Percentiles rank a stretch among this genome's conserved stretches.
phyloP scores from a whole-genome alignment of 495 filamentous ascomycete genomes.

The Hapsidospora chrysogenum region DNA sequence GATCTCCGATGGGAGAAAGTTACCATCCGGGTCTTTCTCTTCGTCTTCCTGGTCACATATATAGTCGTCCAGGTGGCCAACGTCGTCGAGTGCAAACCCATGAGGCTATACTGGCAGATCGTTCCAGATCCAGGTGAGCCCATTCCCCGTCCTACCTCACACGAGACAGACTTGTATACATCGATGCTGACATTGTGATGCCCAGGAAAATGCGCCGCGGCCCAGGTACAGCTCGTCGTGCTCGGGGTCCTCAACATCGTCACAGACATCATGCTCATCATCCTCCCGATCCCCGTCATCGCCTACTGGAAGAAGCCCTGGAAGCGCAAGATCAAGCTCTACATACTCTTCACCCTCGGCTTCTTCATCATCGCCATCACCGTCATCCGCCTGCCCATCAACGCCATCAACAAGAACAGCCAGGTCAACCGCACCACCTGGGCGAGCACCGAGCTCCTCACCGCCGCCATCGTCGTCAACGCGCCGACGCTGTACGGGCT shows the following conservation, averaged over 20 bases:
- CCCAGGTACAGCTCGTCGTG: conserved; percentile 20
- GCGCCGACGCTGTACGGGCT: conserved; percentile 18
- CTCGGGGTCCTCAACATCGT: conserved; percentile 23
- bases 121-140: conserved; percentile 15
- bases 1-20: background rate
- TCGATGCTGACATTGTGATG: too few relatives aligned
- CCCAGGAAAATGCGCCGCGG: conserved; percentile 20
- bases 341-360: conserved; percentile 20
- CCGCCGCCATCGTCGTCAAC: conserved; percentile 27
- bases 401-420: conserved; percentile 13
- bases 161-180: too few relatives aligned
- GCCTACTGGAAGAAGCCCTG: conserved; percentile 13
- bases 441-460: conserved; percentile 24
- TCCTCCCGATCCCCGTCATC: conserved; percentile 22
- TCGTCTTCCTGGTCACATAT: conserved; percentile 11
- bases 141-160: background rate
- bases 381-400: conserved; percentile 19
- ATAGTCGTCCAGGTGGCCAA: conserved; percentile 18
- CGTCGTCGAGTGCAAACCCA: conserved; percentile 27
- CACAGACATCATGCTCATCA: conserved; percentile 25
- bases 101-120: conserved; percentile 25
- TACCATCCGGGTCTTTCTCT: background rate
- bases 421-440: conserved; percentile 25
- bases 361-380: conserved; percentile 25
- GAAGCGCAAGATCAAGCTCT: conserved; percentile 18